Percentiles rank a stretch among this genome's conserved stretches.
These are phyloP conservation scores for Mycena pura DNA, from an alignment of 768 basidiomycete species.

Conservation along the genomic window DNA sequence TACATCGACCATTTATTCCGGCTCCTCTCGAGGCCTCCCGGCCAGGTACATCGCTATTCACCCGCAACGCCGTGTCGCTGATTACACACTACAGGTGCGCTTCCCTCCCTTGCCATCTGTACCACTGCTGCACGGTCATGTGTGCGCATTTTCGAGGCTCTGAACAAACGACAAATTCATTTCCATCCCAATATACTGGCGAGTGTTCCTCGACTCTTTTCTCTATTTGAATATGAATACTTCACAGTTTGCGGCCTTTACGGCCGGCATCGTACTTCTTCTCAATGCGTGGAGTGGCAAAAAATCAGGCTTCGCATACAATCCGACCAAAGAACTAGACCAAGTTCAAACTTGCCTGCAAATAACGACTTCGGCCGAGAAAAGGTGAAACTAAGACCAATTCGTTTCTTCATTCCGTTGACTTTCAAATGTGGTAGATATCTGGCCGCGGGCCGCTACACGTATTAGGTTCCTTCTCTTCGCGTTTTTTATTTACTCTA, in stretches of 20 bases:
- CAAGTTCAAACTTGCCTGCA: slow-evolving; percentile 52
- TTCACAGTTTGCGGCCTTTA: slow-evolving; percentile 28
- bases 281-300: slow-evolving; percentile 56
- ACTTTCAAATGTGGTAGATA: not conserved
- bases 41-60: not conserved
- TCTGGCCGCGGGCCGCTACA: slow-evolving; percentile 13
- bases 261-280: slow-evolving; percentile 49
- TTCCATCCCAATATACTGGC: slow-evolving; percentile 22
- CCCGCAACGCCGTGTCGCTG: not conserved
- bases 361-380: not conserved
- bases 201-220: not conserved
- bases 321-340: slow-evolving; percentile 45
- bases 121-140: slow-evolving; percentile 73
- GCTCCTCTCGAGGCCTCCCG: slow-evolving; percentile 46
- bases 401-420: not conserved
- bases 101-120: slow-evolving; percentile 73
- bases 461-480: not conserved
- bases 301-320: slow-evolving; percentile 36
- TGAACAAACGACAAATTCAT: slow-evolving; percentile 11
- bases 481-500: not conserved
- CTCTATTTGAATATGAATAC: not conserved
- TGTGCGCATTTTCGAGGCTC: slow-evolving; percentile 62
- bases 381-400: not conserved
- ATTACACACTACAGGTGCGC: slow-evolving; percentile 11
- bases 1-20: slow-evolving; percentile 76